A percentile compares a stretch with the other conserved stretches of the same genome.
phyloP scores from a whole-genome alignment of 352 stramenopile species.

The Globisporangium carolinianum region DNA sequence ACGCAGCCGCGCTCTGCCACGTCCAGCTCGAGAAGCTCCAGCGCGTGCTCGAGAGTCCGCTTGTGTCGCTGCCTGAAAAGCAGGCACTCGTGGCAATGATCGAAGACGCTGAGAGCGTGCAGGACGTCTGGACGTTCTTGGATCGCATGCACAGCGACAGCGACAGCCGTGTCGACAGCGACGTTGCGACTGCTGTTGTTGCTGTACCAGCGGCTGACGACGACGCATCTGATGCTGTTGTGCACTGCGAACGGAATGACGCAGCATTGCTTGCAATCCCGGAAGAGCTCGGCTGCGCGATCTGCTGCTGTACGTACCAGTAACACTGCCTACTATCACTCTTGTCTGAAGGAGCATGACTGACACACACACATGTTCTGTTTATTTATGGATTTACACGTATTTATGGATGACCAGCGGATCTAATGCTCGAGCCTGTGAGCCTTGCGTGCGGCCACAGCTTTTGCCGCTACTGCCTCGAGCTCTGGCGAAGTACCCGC shows the following conservation, averaged over 20 bases:
- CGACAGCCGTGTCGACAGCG: not conserved
- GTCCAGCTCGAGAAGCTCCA: slow-evolving; percentile 11
- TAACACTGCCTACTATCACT: not conserved
- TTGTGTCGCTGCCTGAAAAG: slow-evolving; percentile 5
- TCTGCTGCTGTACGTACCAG: slow-evolving; percentile 29
- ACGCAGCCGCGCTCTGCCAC: not conserved
- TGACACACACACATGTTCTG: not conserved
- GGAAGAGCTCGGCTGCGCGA: slow-evolving; percentile 23
- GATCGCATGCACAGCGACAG: slow-evolving; percentile 1
- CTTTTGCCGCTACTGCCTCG: slow-evolving; percentile 38
- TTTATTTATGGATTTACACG: not conserved
- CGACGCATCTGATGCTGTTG: not conserved
- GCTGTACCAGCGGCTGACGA: not conserved
- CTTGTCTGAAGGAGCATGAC: not conserved
- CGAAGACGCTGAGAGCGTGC: slow-evolving; percentile 9
- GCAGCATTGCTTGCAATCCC: slow-evolving; percentile 10
- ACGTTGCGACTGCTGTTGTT: not conserved
- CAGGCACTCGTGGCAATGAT: slow-evolving; percentile 13
- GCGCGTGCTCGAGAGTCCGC: slow-evolving; percentile 13
- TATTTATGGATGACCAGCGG: slow-evolving; percentile 11
- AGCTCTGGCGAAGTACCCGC: slow-evolving; percentile 34
- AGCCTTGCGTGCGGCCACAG: slow-evolving; percentile 35
- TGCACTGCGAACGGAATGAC: not conserved
- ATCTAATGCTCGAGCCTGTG: slow-evolving; percentile 41
- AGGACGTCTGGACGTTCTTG: slow-evolving; percentile 8